Percentiles rank a stretch among this genome's conserved stretches.
Conservation (phyloP, 2,329 filamentous ascomycete species). For the Delphinella strobiligena region DNA sequence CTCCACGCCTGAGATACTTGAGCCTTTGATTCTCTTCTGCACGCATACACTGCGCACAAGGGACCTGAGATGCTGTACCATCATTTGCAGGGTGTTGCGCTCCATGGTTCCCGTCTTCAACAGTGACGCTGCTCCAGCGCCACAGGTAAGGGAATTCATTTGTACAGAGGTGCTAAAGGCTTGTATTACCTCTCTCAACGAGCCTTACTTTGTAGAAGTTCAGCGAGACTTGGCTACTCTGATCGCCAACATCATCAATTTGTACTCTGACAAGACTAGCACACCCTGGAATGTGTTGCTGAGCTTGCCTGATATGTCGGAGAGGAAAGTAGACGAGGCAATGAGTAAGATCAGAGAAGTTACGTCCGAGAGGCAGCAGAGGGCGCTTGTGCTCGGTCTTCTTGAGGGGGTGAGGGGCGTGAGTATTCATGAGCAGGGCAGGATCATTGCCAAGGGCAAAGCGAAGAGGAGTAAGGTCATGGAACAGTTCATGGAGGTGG, state of each 20-base stretch:
- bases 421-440: conserved; percentile 86
- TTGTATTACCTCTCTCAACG: conserved; percentile 80
- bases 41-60: conserved; percentile 81
- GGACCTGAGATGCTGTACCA: conserved; percentile 76
- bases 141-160: conserved; percentile 75
- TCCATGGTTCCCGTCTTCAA: conserved; percentile 72
- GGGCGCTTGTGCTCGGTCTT: conserved; percentile 70
- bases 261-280: conserved; percentile 56
- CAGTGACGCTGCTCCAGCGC: conserved; percentile 21
- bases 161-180: conserved; percentile 79
- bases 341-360: conserved; percentile 27
- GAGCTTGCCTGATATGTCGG: conserved; percentile 64
- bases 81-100: conserved; percentile 76
- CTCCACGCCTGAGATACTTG: conserved; percentile 63
- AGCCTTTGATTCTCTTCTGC: conserved; percentile 83
- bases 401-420: conserved; percentile 80
- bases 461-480: conserved; percentile 16
- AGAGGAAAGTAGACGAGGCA: conserved; percentile 51
- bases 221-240: conserved; percentile 84
- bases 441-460: conserved; percentile 41
- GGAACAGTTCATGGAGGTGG: conserved; percentile 31
- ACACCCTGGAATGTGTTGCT: conserved; percentile 69
- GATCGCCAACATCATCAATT: conserved; percentile 72
- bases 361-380: conserved; percentile 68
- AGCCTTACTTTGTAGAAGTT: conserved; percentile 91